Evolutionary conservation across 306 rosid genomes (phyloP).

Genomic region (Cajanus cajan): DNA sequence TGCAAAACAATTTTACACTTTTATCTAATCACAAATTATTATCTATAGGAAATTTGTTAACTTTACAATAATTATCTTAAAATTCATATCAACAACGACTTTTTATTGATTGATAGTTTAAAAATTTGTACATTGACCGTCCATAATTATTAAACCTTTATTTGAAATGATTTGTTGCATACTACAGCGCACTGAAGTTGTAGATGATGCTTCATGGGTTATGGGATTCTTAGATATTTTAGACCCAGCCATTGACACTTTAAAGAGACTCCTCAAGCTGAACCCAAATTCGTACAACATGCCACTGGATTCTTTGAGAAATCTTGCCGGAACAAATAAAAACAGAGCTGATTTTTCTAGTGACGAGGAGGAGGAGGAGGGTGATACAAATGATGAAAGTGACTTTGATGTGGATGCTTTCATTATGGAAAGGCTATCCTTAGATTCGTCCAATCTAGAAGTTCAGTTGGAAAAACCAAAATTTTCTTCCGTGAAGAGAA

Average conservation of each 20-base stretch:
- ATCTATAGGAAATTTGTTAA: too few relatives aligned
- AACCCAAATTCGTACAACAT: constrained; percentile 45
- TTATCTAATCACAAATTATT: too few relatives aligned
- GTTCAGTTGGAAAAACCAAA: constrained; percentile 51
- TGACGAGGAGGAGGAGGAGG: constrained; percentile 16
- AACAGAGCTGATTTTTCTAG: constrained; percentile 27
- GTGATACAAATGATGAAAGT: constrained; percentile 38
- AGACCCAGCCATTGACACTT: constrained; percentile 83
- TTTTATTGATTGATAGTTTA: too few relatives aligned
- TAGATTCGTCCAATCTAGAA: constrained; percentile 69
- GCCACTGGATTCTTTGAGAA: constrained; percentile 34
- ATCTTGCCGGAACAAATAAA: constrained; percentile 34
- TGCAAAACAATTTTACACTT: too few relatives aligned
- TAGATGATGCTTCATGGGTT: constrained; percentile 95
- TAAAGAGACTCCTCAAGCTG: constrained; percentile 74
- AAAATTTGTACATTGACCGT: too few relatives aligned
- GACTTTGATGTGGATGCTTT: constrained; percentile 77
- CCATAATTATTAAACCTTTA: too few relatives aligned
- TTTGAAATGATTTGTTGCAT: constrained; percentile 28
- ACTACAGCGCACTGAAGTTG: constrained; percentile 88
- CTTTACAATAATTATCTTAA: too few relatives aligned
- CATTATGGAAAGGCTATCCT: constrained; percentile 48
- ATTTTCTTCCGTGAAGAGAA: constrained; percentile 34
- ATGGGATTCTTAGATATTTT: constrained; percentile 85
- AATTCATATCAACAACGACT: too few relatives aligned